A percentile compares a stretch with the other conserved stretches of the same genome.
These are phyloP conservation scores for Acorus calamus DNA, from an alignment of 106 monocot genomes.

Conservation along the genomic window DNA sequence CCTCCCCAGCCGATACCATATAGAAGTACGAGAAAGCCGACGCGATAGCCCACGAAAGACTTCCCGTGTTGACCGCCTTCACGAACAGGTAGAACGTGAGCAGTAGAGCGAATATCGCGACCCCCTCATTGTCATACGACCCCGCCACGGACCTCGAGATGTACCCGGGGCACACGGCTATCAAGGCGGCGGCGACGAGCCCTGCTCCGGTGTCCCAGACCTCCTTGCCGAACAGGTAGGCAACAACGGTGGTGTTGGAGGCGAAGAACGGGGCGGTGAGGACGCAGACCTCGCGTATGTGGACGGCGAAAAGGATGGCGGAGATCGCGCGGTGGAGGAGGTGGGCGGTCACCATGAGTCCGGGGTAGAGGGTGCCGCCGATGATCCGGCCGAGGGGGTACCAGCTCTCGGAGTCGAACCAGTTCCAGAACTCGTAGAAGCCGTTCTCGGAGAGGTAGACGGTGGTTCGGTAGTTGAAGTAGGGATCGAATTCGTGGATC, in stretches of 20 bases:
- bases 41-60: slow-evolving; percentile 51
- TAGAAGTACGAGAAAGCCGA: slow-evolving; percentile 75
- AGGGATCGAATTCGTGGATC: slow-evolving; percentile 89
- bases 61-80: slow-evolving; percentile 62
- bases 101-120: slow-evolving; percentile 66
- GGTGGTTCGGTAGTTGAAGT: slow-evolving; percentile 84
- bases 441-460: slow-evolving; percentile 52
- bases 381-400: slow-evolving; percentile 76
- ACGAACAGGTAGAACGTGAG: slow-evolving; percentile 71
- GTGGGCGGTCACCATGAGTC: slow-evolving; percentile 73
- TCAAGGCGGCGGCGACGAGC: slow-evolving; percentile 55
- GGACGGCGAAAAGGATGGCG: slow-evolving; percentile 47
- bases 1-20: slow-evolving; percentile 90
- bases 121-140: slow-evolving; percentile 69
- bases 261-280: slow-evolving; percentile 78
- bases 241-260: slow-evolving; percentile 61
- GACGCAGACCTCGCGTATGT: slow-evolving; percentile 81
- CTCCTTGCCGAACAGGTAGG: slow-evolving; percentile 70
- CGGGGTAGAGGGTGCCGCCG: slow-evolving; percentile 68
- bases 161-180: slow-evolving; percentile 68
- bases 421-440: slow-evolving; percentile 76
- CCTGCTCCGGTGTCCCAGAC: slow-evolving; percentile 67
- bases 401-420: slow-evolving; percentile 79
- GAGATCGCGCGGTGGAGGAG: slow-evolving; percentile 36
- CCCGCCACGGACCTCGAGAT: slow-evolving; percentile 74